phyloP scores from a whole-genome alignment of 208 protist species.

The Wallacemonas sp. region DNA sequence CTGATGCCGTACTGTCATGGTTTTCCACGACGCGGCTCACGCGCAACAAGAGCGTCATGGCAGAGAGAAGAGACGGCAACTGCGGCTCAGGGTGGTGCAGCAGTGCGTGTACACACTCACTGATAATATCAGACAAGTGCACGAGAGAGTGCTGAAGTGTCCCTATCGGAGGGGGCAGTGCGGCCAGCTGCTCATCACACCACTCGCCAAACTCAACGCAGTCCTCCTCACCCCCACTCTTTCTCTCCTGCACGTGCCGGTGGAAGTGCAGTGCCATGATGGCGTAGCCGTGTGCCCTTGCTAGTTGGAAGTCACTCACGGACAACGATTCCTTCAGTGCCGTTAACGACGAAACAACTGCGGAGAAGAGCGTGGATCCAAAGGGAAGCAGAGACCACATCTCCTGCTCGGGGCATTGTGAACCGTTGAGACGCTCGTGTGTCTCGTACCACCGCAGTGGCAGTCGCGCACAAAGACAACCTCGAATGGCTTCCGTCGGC shows the following conservation, averaged over 20 bases:
- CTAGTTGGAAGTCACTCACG: neutral
- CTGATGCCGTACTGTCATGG: neutral
- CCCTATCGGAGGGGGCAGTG: too few species aligned
- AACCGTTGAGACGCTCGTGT: neutral
- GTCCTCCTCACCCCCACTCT: neutral
- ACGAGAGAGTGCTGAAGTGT: neutral
- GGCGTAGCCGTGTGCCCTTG: neutral
- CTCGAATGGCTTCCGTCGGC: neutral
- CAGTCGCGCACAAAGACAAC: neutral
- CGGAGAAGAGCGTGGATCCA: neutral
- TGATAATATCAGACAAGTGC: neutral
- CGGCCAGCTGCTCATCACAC: neutral
- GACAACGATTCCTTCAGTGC: neutral
- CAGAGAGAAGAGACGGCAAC: neutral
- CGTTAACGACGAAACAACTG: too few species aligned
- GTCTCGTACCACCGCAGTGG: slow-evolving; percentile 2
- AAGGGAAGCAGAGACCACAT: neutral
- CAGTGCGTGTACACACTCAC: neutral
- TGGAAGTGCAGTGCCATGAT: neutral
- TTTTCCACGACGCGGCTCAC: neutral
- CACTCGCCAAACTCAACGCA: neutral
- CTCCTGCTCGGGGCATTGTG: neutral
- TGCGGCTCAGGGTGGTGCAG: neutral
- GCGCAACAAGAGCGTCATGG: neutral
- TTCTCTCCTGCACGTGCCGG: neutral